Evolutionary conservation across 805 yeast species (phyloP).

Genomic region (Ogataea paradorogensis): DNA sequence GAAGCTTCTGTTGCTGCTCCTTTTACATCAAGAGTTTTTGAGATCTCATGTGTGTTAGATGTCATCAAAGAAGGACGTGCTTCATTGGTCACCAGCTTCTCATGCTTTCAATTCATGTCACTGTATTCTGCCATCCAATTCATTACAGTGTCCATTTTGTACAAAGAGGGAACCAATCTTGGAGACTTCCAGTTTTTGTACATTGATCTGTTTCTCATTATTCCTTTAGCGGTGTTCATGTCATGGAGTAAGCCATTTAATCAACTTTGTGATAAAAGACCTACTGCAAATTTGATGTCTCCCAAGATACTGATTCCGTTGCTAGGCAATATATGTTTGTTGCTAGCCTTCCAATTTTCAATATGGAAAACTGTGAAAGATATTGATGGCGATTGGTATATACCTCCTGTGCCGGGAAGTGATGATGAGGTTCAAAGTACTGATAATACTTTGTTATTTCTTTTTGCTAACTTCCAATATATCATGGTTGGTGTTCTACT

Average conservation of each 20-base stretch:
- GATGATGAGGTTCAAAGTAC: conserved; percentile 80
- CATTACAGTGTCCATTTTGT: conserved; percentile 77
- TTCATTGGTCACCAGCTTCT: conserved; percentile 88
- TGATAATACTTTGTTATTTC: conserved; percentile 85
- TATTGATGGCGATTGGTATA: conserved; percentile 68
- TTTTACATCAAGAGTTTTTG: conserved; percentile 86
- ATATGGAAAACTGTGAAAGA: conserved; percentile 56
- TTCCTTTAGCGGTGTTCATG: conserved; percentile 96
- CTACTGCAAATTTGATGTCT: conserved; percentile 91
- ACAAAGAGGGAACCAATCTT: conserved; percentile 83
- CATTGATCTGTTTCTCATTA: conserved; percentile 85
- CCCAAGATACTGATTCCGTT: conserved; percentile 83
- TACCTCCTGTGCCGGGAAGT: conserved; percentile 75
- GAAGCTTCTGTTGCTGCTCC: conserved; percentile 99
- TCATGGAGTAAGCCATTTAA: conserved; percentile 89
- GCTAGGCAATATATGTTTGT: conserved; percentile 67
- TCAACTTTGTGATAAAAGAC: conserved; percentile 64
- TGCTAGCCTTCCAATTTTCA: conserved; percentile 61
- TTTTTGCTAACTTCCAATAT: conserved; percentile 83
- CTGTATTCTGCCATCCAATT: conserved; percentile 96
- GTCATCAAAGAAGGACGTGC: conserved; percentile 95
- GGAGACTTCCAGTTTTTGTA: conserved; percentile 97
- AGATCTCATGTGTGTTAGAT: conserved; percentile 87
- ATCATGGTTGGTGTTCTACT: conserved; percentile 79
- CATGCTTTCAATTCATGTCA: conserved; percentile 98